These are phyloP conservation scores for Pseudozyma tsukubaensis DNA, from an alignment of 1,284 basidiomycete species.

Conservation along the genomic window DNA sequence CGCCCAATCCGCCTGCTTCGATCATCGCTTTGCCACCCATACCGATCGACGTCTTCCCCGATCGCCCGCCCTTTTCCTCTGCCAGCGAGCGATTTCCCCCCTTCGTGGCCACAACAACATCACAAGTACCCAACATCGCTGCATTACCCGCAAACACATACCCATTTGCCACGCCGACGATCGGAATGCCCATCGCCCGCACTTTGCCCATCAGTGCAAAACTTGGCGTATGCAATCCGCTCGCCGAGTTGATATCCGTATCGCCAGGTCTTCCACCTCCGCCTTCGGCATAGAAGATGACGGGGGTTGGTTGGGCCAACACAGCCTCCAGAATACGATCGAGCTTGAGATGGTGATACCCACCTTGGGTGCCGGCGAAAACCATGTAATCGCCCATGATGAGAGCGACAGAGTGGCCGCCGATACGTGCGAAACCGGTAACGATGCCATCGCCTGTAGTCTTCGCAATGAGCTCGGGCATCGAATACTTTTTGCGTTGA, in stretches of 20 bases:
- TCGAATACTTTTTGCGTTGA: slow-evolving; percentile 18
- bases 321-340: slow-evolving; percentile 44
- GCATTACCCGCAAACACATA: slow-evolving; percentile 59
- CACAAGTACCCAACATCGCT: slow-evolving; percentile 53
- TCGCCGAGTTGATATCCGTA: slow-evolving; percentile 27
- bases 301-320: slow-evolving; percentile 34
- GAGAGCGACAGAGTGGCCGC: slow-evolving; percentile 22
- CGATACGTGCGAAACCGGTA: slow-evolving; percentile 43
- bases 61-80: not conserved
- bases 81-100: slow-evolving; percentile 19
- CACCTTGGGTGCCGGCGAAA: slow-evolving; percentile 54
- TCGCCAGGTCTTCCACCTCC: slow-evolving; percentile 57
- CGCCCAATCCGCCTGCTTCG: slow-evolving; percentile 52
- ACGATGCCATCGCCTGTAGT: slow-evolving; percentile 55
- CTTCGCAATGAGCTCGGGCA: slow-evolving; percentile 20
- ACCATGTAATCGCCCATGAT: slow-evolving; percentile 53
- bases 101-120: slow-evolving; percentile 45
- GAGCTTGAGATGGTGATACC: slow-evolving; percentile 51
- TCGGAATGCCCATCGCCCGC: slow-evolving; percentile 38
- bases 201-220: slow-evolving; percentile 52
- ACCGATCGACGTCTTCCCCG: slow-evolving; percentile 38
- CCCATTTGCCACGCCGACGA: slow-evolving; percentile 48
- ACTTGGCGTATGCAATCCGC: slow-evolving; percentile 44
- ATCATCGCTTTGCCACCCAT: slow-evolving; percentile 59
- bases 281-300: slow-evolving; percentile 57